Conservation (phyloP, 2,329 filamentous ascomycete species). For the Colletotrichum acutatum region DNA sequence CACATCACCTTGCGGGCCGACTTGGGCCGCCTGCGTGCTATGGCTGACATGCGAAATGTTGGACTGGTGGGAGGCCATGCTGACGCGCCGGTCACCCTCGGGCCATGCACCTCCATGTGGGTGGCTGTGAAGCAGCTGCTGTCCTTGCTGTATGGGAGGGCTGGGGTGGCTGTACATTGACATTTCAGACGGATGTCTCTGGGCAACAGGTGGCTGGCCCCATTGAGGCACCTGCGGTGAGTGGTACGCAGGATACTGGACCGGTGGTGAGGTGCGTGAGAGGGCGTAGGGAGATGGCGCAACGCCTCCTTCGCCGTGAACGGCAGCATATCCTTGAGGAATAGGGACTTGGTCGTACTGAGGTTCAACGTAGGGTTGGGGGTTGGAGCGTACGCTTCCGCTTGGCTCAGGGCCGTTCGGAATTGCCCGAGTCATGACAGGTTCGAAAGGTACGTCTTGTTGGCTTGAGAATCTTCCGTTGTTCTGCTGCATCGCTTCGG, state of each 20-base stretch:
- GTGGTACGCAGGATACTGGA: conserved; percentile 31
- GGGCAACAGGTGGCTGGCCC: conserved; percentile 14
- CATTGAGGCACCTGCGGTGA: conserved; percentile 31
- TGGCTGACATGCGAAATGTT: neutral
- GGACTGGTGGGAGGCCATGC: conserved; percentile 25
- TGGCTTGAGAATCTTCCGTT: conserved; percentile 1
- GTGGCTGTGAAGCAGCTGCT: conserved; percentile 14
- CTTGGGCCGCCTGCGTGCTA: neutral
- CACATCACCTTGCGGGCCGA: neutral
- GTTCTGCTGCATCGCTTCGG: conserved; percentile 11
- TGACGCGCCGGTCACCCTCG: conserved; percentile 18
- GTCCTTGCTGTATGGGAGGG: conserved; percentile 15
- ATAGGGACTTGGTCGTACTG: conserved; percentile 52
- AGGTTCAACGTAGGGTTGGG: conserved; percentile 40
- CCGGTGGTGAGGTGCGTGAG: conserved; percentile 33
- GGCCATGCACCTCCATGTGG: neutral
- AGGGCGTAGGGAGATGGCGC: conserved; percentile 44
- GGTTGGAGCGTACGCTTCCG: neutral
- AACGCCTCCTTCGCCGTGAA: conserved; percentile 49
- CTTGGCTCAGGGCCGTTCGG: neutral
- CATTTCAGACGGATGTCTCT: conserved; percentile 15
- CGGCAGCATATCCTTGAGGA: conserved; percentile 48
- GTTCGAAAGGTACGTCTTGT: conserved; percentile 3
- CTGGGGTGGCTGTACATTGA: conserved; percentile 7
- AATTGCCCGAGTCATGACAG: neutral